phyloP scores from a whole-genome alignment of 257 asterid species.

The Haberlea rhodopensis region DNA sequence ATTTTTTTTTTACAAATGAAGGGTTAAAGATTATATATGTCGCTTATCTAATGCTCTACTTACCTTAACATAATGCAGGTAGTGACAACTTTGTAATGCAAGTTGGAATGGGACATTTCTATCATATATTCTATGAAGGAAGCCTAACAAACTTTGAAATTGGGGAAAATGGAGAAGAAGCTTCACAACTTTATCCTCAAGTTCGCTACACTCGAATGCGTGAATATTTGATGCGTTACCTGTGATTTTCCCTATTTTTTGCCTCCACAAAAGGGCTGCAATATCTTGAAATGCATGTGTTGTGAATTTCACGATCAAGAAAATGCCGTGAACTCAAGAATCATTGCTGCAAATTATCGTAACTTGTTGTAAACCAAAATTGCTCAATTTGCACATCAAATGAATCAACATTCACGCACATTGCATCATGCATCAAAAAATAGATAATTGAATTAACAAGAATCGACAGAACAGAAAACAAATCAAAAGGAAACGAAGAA shows the following conservation, averaged over 20 bases:
- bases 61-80: slow-evolving; percentile 28
- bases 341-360: too few relatives aligned
- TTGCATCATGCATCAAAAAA: too few relatives aligned
- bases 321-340: too few relatives aligned
- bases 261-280: not conserved
- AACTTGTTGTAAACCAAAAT: too few relatives aligned
- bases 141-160: slow-evolving; percentile 73
- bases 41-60: not conserved
- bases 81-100: slow-evolving; percentile 41
- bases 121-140: slow-evolving; percentile 75
- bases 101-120: slow-evolving; percentile 78
- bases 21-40: too few relatives aligned
- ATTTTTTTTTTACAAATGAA: too few relatives aligned
- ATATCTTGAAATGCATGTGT: not conserved
- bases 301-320: too few relatives aligned
- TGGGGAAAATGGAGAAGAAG: slow-evolving; percentile 67
- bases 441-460: too few relatives aligned
- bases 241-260: slow-evolving; percentile 11
- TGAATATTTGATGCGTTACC: slow-evolving; percentile 50
- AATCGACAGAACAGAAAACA: too few relatives aligned
- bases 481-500: too few relatives aligned
- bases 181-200: slow-evolving; percentile 71
- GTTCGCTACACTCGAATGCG: slow-evolving; percentile 57
- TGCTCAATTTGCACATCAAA: too few relatives aligned
- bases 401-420: too few relatives aligned